Conservation (phyloP, 2,329 filamentous ascomycete species). For the Calonectria naviculata region DNA sequence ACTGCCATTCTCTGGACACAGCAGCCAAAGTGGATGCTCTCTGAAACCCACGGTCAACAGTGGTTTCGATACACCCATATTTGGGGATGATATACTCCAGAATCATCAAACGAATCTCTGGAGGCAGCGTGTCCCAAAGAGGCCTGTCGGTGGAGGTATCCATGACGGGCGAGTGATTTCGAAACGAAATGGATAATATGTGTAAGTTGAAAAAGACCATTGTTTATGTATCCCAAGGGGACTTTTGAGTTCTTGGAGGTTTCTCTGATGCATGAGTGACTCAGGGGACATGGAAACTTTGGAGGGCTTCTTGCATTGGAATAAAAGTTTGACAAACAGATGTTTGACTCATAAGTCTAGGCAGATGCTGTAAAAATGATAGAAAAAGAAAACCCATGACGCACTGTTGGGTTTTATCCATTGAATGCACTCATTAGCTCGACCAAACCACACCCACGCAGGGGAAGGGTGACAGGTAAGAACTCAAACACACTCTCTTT, state of each 20-base stretch:
- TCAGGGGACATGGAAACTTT: background rate
- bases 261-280: background rate
- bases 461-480: too few species aligned
- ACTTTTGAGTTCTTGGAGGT: too few species aligned
- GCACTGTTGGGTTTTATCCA: too few species aligned
- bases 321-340: background rate
- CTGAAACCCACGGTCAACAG: background rate
- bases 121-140: background rate
- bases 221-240: background rate
- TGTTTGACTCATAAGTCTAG: background rate
- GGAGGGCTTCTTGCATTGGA: background rate
- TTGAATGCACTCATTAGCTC: too few species aligned
- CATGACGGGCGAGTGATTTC: background rate
- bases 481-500: too few species aligned
- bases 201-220: background rate
- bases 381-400: too few species aligned
- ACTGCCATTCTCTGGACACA: background rate
- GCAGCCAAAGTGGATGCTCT: background rate
- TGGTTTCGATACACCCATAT: background rate
- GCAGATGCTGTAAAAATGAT: background rate
- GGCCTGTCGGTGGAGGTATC: background rate
- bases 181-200: too few species aligned
- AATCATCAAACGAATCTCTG: background rate
- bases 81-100: background rate
- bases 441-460: too few species aligned